phyloP scores from a whole-genome alignment of 2,329 filamentous ascomycete genomes.

The Huntiella abstrusa region DNA sequence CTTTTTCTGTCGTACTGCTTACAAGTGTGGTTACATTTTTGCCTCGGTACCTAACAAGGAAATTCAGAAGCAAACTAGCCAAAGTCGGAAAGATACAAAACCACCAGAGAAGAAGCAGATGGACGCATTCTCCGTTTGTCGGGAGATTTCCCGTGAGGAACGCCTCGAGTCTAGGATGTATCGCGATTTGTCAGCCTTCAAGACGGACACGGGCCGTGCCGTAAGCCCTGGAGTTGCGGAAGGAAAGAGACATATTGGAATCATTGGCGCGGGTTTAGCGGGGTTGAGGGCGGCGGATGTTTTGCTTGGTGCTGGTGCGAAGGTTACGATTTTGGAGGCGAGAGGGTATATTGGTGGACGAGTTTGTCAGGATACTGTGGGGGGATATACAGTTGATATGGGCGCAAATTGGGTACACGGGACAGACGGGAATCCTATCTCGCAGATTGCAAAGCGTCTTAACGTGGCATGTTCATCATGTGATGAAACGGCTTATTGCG shows the following conservation, averaged over 20 bases:
- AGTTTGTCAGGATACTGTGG: slow-evolving; percentile 32
- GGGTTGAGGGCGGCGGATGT: slow-evolving; percentile 55
- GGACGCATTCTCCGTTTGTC: slow-evolving; percentile 10
- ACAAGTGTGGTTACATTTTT: too few relatives aligned
- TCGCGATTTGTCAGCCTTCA: slow-evolving; percentile 9
- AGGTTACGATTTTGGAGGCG: slow-evolving; percentile 52
- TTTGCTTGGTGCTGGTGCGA: slow-evolving; percentile 42
- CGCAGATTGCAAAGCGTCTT: slow-evolving; percentile 45
- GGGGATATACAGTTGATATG: slow-evolving; percentile 32
- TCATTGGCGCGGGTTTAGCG: slow-evolving; percentile 53
- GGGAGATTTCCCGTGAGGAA: slow-evolving; percentile 7
- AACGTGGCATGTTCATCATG: slow-evolving; percentile 28
- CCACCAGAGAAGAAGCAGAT: neutral
- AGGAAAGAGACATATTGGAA: slow-evolving; percentile 19
- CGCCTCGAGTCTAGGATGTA: slow-evolving; percentile 7
- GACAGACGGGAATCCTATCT: slow-evolving; percentile 49
- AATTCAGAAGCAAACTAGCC: neutral
- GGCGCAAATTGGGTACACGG: slow-evolving; percentile 74
- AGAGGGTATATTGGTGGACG: slow-evolving; percentile 48
- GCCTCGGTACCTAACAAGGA: too few relatives aligned
- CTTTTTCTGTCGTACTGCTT: too few relatives aligned
- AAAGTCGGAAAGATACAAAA: neutral
- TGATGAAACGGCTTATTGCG: slow-evolving; percentile 35
- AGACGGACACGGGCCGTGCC: slow-evolving; percentile 2
- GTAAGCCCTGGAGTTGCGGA: neutral